phyloP scores from a whole-genome alignment of 495 filamentous ascomycete species.

The Aspergillus mulundensis region DNA sequence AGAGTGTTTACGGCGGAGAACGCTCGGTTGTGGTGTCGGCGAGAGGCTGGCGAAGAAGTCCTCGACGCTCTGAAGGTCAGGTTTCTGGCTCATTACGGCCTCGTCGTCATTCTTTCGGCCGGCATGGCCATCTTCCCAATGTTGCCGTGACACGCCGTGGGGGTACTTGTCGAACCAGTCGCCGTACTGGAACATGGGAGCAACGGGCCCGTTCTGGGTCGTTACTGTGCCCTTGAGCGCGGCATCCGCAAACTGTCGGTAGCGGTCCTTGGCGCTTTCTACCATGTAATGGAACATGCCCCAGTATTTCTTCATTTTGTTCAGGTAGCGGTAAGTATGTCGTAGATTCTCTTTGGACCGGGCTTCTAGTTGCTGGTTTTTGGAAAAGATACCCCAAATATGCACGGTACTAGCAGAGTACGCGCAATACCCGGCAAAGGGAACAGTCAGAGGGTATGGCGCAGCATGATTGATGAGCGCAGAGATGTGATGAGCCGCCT shows the following conservation, averaged over 20 bases:
- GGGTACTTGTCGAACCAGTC: conserved; percentile 98
- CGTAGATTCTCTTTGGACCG: conserved; percentile 82
- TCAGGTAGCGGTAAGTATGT: conserved; percentile 82
- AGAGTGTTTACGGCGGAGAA: conserved; percentile 37
- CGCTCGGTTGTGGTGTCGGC: conserved; percentile 51
- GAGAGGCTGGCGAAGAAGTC: conserved; percentile 88
- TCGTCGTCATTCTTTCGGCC: conserved; percentile 72
- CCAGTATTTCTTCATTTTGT: conserved; percentile 96
- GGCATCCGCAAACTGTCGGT: conserved; percentile 79
- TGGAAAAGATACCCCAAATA: conserved; percentile 85
- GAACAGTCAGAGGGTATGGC: conserved; percentile 76
- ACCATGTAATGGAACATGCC: conserved; percentile 97
- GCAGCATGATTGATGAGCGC: conserved; percentile 74
- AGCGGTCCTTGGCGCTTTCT: conserved; percentile 88
- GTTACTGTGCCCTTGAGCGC: conserved; percentile 46
- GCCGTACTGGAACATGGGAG: conserved; percentile 86
- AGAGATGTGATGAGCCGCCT: conserved; percentile 88
- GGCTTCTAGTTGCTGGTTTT: conserved; percentile 67
- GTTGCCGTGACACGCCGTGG: conserved; percentile 77
- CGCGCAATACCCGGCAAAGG: conserved; percentile 91
- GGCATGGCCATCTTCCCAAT: conserved; percentile 73
- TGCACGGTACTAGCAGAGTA: conserved; percentile 91
- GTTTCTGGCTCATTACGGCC: conserved; percentile 76
- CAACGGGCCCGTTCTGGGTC: conserved; percentile 43
- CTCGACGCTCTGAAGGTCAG: conserved; percentile 88